These are phyloP conservation scores for Colletotrichum eremochloae DNA, from an alignment of 2,329 filamentous ascomycete species.

Conservation along the genomic window DNA sequence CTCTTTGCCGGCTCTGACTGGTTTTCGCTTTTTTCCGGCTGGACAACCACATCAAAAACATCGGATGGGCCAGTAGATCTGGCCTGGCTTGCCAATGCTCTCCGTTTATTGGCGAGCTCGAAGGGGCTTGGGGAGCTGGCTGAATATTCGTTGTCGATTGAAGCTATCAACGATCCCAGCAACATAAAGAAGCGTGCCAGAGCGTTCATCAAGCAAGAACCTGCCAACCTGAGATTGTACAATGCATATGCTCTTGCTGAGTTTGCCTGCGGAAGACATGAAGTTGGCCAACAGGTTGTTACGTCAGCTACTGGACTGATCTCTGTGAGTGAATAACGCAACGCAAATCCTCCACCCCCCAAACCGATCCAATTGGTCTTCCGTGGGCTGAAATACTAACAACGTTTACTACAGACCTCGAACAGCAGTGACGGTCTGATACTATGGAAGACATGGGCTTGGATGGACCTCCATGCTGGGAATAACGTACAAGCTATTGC, in stretches of 20 bases:
- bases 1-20: slow-evolving; percentile 63
- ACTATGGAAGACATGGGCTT: slow-evolving; percentile 75
- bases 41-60: slow-evolving; percentile 41
- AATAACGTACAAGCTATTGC: slow-evolving; percentile 52
- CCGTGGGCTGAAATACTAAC: neutral
- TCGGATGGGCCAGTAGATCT: slow-evolving; percentile 53
- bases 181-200: slow-evolving; percentile 79
- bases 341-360: too few species aligned
- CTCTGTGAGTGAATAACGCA: slow-evolving; percentile 47
- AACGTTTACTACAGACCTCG: slow-evolving; percentile 2
- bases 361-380: too few species aligned
- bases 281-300: slow-evolving; percentile 75
- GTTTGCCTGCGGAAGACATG: slow-evolving; percentile 66
- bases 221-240: slow-evolving; percentile 77
- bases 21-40: slow-evolving; percentile 59
- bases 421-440: slow-evolving; percentile 47
- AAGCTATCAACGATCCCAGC: slow-evolving; percentile 66
- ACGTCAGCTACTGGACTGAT: slow-evolving; percentile 68
- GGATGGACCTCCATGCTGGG: slow-evolving; percentile 70
- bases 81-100: slow-evolving; percentile 63
- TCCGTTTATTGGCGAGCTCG: slow-evolving; percentile 69
- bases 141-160: slow-evolving; percentile 78
- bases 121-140: slow-evolving; percentile 67
- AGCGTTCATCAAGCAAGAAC: slow-evolving; percentile 75
- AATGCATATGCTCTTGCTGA: slow-evolving; percentile 85